Base-by-base conservation (phyloP, 2,329 filamentous ascomycete species). In the Aureobasidium sp. region DNA sequence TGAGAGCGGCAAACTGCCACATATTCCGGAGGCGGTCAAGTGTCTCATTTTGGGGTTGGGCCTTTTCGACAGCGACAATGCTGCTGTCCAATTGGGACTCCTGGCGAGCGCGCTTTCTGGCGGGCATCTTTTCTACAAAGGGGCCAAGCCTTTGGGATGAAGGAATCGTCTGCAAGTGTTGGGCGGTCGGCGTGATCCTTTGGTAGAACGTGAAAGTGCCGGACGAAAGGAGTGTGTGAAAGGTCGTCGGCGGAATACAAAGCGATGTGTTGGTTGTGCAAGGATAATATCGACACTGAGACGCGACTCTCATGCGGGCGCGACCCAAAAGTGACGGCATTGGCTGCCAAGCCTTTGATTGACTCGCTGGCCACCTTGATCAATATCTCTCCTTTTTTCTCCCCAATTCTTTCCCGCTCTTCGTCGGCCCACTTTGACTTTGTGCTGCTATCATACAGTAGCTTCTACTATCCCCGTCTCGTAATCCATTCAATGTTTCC, bases 1-100 rank as follows among this genome's bases (percentile, higher is more conserved):
- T 90, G 6, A 97, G 74, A 64, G 90, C 91, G 57, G 91, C 88
- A 70, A 97, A 96, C 69, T 96, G 87, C 90, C 91, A 97, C 78
- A 88, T 90, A 66, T 88, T 93, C 58, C 91, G 83, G 60, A 97
- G 79, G 59, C 78, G 83, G 55, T 81, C 73, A 24, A 94, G 74
- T 52, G 82, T 62, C 68, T 67, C 67, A 70, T 64, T 63, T 16
- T 56, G 39, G 10, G 54, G 37, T 41, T 48, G 41, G n/a, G 45
- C 44, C 37, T 55, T 42, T 11, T 55, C 47, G 7, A 41, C 34
- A 24, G 53, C 50, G 38, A 52, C 49, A 17, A 52, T 25, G 37
- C 51, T 56, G 41, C 67, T 58, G 57, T 71, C 69, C 57, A 74
- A 67, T 41, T 76, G 70, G 60, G 72, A 70, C 64, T 79, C 79